Base-by-base conservation (phyloP, 208 protist species). In the Phytomonas serpens region DNA sequence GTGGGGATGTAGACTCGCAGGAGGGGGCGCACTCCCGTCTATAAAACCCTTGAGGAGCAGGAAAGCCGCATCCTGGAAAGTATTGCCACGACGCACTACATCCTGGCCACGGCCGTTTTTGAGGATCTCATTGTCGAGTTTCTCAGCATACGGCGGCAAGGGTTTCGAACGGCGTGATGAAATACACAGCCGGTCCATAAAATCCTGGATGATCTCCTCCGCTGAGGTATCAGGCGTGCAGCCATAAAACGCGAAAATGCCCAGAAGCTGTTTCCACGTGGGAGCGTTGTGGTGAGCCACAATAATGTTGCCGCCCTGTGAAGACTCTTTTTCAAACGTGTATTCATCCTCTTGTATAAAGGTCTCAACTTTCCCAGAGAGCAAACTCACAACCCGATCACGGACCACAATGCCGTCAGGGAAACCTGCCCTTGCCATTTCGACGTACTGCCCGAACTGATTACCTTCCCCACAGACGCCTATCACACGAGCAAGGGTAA, bases 231-330 rank as follows among this genome's bases (percentile, higher is more conserved):
- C 88, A 5, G 85, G 85, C 6, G 83, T 81, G 77, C 86, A 93
- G 52, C 89, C 86, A 78, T 94, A 94, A 76, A 94, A 94, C 19
- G 85, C 79, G 76, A 93, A 93, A 70, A 94, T 87, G 34, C 92
- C 92, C 4, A 97, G 77, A 64, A 97, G 76, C 76, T 97, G 92
- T 74, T 93, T 94, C 89, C 92, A 97, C 67, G 92, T 93, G n/a
- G 88, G 87, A 6, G 87, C 80, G 5, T 77, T 76, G 1, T 82
- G 84, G 2, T 78, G 64, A 7, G 80, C 52, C 23, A 51, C 66
- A 32, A 89, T 72, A 51, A 32, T 27, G 7, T 33, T 64, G 16
- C 31, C 57, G 52, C 68, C 57, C 23, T 57, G 47, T 27, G 47
- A 16, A 57, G 19, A 57, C 5, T 6, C 2, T 27, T 57, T 57